phyloP scores from a whole-genome alignment of 345 rosid genomes.

The Eucalyptus curtisii region DNA sequence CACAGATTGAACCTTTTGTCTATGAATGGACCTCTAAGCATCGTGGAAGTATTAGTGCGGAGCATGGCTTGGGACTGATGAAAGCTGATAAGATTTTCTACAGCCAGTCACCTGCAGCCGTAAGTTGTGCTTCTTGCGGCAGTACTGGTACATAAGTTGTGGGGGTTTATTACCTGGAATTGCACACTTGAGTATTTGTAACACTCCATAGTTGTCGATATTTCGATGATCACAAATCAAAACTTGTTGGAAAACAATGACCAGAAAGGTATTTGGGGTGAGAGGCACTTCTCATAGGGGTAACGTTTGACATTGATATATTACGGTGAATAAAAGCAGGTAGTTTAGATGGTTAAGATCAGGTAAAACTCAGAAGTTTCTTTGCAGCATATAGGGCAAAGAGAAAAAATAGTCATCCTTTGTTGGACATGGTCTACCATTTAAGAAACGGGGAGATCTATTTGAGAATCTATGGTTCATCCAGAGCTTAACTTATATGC shows the following conservation, averaged over 20 bases:
- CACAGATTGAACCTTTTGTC: constrained; percentile 76
- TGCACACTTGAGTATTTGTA: background rate
- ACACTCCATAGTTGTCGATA: background rate
- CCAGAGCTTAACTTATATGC: background rate
- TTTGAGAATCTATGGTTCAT: background rate
- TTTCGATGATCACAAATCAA: background rate
- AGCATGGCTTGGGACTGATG: constrained; percentile 96
- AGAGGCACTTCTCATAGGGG: background rate
- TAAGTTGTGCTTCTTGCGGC: constrained; percentile 9
- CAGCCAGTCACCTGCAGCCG: constrained; percentile 69
- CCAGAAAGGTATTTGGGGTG: background rate
- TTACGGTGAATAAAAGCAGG: background rate
- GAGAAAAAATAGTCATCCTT: background rate
- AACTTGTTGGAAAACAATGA: background rate
- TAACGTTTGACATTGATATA: background rate
- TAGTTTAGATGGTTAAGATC: background rate
- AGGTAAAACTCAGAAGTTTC: background rate
- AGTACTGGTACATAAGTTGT: background rate
- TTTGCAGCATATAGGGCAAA: background rate
- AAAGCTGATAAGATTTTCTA: constrained; percentile 74
- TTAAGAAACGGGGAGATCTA: background rate
- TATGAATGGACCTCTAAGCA: constrained; percentile 92
- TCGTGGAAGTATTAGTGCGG: constrained; percentile 93
- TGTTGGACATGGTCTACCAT: background rate
- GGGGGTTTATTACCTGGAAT: background rate